Evolutionary conservation across 192 early-diverging fungal genomes (phyloP).

Genomic region (Umbelopsis sp.): DNA sequence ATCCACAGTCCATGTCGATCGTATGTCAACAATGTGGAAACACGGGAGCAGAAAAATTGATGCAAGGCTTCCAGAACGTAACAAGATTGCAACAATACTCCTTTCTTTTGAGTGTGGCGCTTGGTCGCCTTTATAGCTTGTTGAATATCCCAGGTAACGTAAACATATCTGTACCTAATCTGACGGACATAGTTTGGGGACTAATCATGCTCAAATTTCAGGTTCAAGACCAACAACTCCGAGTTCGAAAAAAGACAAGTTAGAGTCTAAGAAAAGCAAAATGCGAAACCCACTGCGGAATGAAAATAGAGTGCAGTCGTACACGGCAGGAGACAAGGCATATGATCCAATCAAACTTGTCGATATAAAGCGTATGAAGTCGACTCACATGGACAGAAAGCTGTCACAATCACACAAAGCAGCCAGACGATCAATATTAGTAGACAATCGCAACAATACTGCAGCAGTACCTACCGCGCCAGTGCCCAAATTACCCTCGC

Average conservation of each 20-base stretch:
- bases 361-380: constrained; percentile 56
- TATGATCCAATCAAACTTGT: constrained; percentile 45
- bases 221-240: neutral
- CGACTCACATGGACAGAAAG: constrained; percentile 53
- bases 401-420: constrained; percentile 49
- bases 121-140: constrained; percentile 80
- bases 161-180: neutral
- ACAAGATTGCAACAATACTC: constrained; percentile 92
- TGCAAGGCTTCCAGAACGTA: constrained; percentile 65
- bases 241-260: neutral
- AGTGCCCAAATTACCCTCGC: neutral
- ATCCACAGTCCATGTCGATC: constrained; percentile 2
- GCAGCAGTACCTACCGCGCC: neutral
- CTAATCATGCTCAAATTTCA: neutral
- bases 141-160: constrained; percentile 48
- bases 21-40: constrained; percentile 27
- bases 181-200: too few relatives aligned
- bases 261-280: neutral
- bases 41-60: constrained; percentile 16
- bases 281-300: neutral
- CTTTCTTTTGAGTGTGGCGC: constrained; percentile 83
- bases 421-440: constrained; percentile 44
- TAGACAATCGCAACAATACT: constrained; percentile 11
- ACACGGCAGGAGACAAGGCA: constrained; percentile 38
- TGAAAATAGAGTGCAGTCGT: neutral